Evolutionary conservation across 257 asterid genomes (phyloP).

Genomic region (Solanum lycopersicoides): DNA sequence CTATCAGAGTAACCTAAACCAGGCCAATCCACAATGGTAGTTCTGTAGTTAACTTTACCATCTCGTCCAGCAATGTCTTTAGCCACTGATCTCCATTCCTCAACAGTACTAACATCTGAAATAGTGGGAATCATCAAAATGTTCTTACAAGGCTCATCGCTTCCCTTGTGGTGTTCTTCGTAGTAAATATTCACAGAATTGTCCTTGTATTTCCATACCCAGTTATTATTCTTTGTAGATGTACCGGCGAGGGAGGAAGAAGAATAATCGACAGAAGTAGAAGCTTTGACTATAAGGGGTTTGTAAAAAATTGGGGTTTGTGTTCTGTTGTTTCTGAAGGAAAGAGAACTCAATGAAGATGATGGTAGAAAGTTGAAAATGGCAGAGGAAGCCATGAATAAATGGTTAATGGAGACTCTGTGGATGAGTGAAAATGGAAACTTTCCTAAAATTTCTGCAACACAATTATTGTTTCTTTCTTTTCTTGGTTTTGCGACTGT

Average conservation of each 20-base stretch:
- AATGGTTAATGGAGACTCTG: neutral
- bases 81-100: conserved; percentile 88
- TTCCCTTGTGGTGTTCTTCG: conserved; percentile 47
- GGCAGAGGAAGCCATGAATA: conserved; percentile 42
- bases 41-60: conserved; percentile 38
- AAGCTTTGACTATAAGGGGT: conserved; percentile 28
- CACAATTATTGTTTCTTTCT: neutral
- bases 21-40: conserved; percentile 95
- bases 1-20: conserved; percentile 89
- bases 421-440: neutral
- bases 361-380: conserved; percentile 25
- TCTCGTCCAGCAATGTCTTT: conserved; percentile 49
- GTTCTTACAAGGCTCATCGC: conserved; percentile 34
- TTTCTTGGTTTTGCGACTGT: neutral
- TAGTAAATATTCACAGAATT: conserved; percentile 55
- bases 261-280: conserved; percentile 35
- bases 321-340: conserved; percentile 17
- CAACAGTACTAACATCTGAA: conserved; percentile 94
- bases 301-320: conserved; percentile 3
- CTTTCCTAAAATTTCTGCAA: neutral
- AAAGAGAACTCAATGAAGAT: neutral
- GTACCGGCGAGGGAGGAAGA: conserved; percentile 13
- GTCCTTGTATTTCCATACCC: conserved; percentile 73
- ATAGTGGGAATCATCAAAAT: conserved; percentile 80
- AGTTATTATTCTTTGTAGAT: conserved; percentile 18